Conservation (phyloP, 495 filamentous ascomycete genomes). For the Corynascus novoguineensis region DNA sequence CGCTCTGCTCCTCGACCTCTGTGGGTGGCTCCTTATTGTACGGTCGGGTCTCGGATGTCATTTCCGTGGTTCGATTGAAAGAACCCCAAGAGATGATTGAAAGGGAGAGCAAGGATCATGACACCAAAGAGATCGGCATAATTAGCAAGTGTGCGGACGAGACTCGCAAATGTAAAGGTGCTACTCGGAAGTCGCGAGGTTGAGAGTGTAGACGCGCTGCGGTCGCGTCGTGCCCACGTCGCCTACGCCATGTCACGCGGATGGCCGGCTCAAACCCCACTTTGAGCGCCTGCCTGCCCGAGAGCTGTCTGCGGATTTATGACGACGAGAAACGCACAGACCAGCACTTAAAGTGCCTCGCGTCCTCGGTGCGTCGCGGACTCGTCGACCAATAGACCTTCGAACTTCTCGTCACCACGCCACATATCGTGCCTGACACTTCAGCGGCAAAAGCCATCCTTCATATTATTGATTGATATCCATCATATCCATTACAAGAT, state of each 20-base stretch:
- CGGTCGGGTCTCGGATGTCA: not conserved
- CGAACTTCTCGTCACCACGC: not conserved
- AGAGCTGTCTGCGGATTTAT: too few species aligned
- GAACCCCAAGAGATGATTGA: not conserved
- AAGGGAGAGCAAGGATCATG: not conserved
- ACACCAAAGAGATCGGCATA: not conserved
- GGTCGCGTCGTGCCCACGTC: slow-evolving; percentile 16
- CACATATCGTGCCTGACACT: not conserved
- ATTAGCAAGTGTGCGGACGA: not conserved
- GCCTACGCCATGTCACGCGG: slow-evolving; percentile 22
- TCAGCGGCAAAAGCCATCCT: too few species aligned
- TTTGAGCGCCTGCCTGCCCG: too few species aligned
- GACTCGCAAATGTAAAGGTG: not conserved
- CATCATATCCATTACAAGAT: not conserved
- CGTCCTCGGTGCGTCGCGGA: slow-evolving; percentile 6
- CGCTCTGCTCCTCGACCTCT: not conserved
- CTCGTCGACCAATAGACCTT: too few species aligned
- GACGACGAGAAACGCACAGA: slow-evolving; percentile 12
- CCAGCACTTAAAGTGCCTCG: slow-evolving; percentile 11
- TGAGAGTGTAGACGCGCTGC: not conserved
- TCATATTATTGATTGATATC: not conserved
- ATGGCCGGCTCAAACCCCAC: not conserved
- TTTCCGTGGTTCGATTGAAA: not conserved
- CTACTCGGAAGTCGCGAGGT: not conserved
- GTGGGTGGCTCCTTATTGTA: not conserved